Conservation (phyloP, 345 rosid species). For the Punica granatum region DNA sequence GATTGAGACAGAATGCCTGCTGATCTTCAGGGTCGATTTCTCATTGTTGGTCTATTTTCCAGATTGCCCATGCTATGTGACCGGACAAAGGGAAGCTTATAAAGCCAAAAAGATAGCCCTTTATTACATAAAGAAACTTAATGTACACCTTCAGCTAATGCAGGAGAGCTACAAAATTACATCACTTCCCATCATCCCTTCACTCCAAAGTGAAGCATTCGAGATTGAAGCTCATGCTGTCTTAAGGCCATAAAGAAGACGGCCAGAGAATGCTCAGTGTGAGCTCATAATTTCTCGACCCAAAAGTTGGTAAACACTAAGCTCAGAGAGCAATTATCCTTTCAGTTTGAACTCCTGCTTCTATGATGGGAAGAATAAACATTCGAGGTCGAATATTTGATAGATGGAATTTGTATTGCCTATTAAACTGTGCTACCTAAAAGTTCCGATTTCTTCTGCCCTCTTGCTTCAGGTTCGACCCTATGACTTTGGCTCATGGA, state of each 20-base stretch:
- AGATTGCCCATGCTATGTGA: neutral
- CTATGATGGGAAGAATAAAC: slow-evolving; percentile 1
- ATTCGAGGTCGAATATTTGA: neutral
- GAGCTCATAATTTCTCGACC: neutral
- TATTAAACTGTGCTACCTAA: slow-evolving; percentile 41
- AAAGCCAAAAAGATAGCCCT: slow-evolving; percentile 1
- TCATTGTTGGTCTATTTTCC: neutral
- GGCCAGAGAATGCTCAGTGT: neutral
- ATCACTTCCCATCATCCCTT: slow-evolving; percentile 5
- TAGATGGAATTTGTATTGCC: neutral
- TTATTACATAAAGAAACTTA: slow-evolving; percentile 2
- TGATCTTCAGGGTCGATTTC: neutral
- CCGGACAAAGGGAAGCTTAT: neutral
- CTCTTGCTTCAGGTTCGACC: slow-evolving; percentile 26
- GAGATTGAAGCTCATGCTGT: neutral
- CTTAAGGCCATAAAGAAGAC: neutral
- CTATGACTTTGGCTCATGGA: slow-evolving; percentile 17
- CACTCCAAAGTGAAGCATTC: neutral
- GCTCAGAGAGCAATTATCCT: neutral
- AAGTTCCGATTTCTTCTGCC: slow-evolving; percentile 39
- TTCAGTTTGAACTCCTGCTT: slow-evolving; percentile 4
- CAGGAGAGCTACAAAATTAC: slow-evolving; percentile 17
- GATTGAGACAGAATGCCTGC: neutral
- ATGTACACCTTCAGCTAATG: slow-evolving; percentile 14
- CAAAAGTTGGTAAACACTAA: neutral